Percentiles rank a stretch among this genome's conserved stretches.
Evolutionary conservation across 2,329 filamentous ascomycete species (phyloP).

Genomic region (Talaromyces marneffei): DNA sequence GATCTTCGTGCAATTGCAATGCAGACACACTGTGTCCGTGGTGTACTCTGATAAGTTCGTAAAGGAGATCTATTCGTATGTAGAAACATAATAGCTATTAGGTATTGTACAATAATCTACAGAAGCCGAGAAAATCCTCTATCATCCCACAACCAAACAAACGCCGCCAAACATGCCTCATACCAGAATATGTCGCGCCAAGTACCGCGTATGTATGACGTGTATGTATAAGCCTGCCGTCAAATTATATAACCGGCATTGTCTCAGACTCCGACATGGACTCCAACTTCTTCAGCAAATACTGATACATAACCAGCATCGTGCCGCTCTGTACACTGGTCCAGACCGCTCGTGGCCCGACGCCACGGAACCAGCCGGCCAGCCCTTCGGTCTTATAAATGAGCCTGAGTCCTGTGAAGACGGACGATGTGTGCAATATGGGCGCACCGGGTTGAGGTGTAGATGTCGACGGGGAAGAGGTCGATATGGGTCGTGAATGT

Average conservation of each 20-base stretch:
- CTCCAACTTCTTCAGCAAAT: constrained; percentile 71
- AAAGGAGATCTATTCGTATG: neutral
- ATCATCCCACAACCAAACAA: neutral
- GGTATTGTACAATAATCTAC: constrained; percentile 4
- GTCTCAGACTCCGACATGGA: constrained; percentile 29
- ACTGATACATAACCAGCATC: constrained; percentile 95
- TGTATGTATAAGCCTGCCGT: neutral
- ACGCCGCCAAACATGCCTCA: constrained; percentile 15
- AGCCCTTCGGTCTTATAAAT: constrained; percentile 90
- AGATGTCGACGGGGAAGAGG: constrained; percentile 80
- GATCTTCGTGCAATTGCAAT: neutral
- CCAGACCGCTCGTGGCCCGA: constrained; percentile 89
- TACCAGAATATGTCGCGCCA: neutral
- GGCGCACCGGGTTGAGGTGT: constrained; percentile 72
- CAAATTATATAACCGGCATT: neutral
- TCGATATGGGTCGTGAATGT: constrained; percentile 74
- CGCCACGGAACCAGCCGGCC: constrained; percentile 86
- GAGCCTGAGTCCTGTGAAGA: constrained; percentile 73
- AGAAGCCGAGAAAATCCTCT: neutral
- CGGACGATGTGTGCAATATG: constrained; percentile 80
- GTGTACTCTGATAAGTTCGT: too few species aligned
- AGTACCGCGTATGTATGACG: constrained; percentile 1
- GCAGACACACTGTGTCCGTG: too few species aligned
- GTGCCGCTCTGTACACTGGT: constrained; percentile 95
- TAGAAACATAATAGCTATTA: neutral